Evolutionary conservation across 306 rosid genomes (phyloP).

Genomic region (Castanea mollissima): DNA sequence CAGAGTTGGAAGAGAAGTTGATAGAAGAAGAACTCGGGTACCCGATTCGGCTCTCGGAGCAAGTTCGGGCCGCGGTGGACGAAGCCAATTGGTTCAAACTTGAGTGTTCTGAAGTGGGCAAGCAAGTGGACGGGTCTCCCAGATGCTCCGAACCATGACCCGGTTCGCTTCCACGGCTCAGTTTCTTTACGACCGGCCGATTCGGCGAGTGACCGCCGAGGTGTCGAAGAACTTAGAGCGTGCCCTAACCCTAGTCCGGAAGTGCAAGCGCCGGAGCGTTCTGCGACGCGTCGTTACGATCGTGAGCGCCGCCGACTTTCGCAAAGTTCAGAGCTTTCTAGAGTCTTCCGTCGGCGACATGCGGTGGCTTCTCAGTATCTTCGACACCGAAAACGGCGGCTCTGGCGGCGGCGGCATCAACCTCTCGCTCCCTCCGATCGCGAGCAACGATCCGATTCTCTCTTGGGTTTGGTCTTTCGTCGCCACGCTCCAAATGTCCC

Average conservation of each 20-base stretch:
- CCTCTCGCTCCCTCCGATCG: constrained; percentile 63
- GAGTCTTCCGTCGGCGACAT: constrained; percentile 74
- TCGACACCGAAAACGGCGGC: constrained; percentile 39
- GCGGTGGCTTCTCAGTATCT: constrained; percentile 60
- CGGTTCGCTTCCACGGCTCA: constrained; percentile 49
- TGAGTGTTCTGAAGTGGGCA: constrained; percentile 64
- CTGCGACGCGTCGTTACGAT: constrained; percentile 63
- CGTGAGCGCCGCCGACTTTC: constrained; percentile 57
- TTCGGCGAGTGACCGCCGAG: constrained; percentile 55
- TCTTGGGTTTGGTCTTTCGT: constrained; percentile 82
- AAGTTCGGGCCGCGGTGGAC: constrained; percentile 50
- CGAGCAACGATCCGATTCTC: constrained; percentile 76
- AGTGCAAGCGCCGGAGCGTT: constrained; percentile 63
- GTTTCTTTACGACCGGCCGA: constrained; percentile 63
- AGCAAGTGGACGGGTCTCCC: constrained; percentile 62
- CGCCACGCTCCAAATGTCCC: constrained; percentile 69
- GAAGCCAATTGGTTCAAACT: constrained; percentile 54
- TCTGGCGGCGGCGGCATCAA: constrained; percentile 34
- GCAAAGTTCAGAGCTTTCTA: constrained; percentile 34
- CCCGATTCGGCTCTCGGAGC: constrained; percentile 68
- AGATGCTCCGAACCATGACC: constrained; percentile 62
- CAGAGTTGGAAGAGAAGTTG: constrained; percentile 52
- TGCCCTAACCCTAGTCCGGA: constrained; percentile 48
- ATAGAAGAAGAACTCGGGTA: constrained; percentile 58
- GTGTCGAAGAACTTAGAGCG: constrained; percentile 60